A percentile compares a stretch with the other conserved stretches of the same genome.
phyloP scores from a whole-genome alignment of 805 yeast species.

The Nakazawaea sp. region DNA sequence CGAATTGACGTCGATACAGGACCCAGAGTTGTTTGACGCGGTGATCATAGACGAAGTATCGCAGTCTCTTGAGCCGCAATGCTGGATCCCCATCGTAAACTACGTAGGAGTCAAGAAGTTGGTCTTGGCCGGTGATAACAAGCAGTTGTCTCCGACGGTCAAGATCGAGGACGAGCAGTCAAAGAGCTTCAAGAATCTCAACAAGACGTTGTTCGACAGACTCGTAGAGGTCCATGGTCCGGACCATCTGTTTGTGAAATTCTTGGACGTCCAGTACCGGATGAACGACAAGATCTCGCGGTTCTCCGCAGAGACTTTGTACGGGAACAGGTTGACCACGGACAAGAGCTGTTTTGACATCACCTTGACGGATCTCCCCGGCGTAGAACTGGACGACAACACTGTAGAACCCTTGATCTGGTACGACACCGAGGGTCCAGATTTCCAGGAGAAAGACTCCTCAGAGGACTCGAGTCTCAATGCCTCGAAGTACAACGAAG shows the following conservation, averaged over 20 bases:
- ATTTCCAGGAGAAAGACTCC: slow-evolving; percentile 55
- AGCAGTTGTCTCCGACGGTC: slow-evolving; percentile 87
- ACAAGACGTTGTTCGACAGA: slow-evolving; percentile 76
- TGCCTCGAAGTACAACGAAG: slow-evolving; percentile 68
- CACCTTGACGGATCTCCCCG: slow-evolving; percentile 47
- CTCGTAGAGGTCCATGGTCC: slow-evolving; percentile 43
- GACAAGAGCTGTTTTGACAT: slow-evolving; percentile 48
- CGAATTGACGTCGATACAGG: slow-evolving; percentile 37
- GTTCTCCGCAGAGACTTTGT: slow-evolving; percentile 66
- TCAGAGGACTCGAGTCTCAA: slow-evolving; percentile 18
- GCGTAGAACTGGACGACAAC: slow-evolving; percentile 43
- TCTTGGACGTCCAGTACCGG: slow-evolving; percentile 77
- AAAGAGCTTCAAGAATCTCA: slow-evolving; percentile 38
- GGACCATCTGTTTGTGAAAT: slow-evolving; percentile 37
- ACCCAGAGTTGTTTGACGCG: slow-evolving; percentile 53
- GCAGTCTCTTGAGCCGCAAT: slow-evolving; percentile 89
- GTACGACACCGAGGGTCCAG: slow-evolving; percentile 94
- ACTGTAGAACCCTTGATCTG: slow-evolving; percentile 57
- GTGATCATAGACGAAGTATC: slow-evolving; percentile 93
- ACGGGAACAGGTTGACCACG: slow-evolving; percentile 57
- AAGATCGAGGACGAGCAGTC: slow-evolving; percentile 41
- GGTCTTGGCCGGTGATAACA: slow-evolving; percentile 88
- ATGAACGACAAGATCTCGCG: slow-evolving; percentile 77
- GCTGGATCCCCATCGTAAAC: slow-evolving; percentile 86
- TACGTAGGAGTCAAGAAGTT: slow-evolving; percentile 49